A percentile compares a stretch with the other conserved stretches of the same genome.
These are phyloP conservation scores for Bretziella fagacearum DNA, from an alignment of 2,329 filamentous ascomycete species.

Conservation along the genomic window DNA sequence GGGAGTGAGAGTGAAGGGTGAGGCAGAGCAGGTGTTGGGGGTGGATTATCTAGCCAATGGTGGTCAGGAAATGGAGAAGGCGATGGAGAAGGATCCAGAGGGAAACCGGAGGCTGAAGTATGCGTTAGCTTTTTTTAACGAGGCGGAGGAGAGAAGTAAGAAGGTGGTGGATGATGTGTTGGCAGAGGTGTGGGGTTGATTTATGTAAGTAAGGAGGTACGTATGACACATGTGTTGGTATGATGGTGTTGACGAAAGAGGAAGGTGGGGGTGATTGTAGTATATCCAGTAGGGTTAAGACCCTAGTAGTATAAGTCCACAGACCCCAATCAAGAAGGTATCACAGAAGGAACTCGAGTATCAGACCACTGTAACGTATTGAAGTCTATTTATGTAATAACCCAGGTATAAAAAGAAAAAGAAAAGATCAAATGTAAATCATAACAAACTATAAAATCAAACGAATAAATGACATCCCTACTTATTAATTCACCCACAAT, in stretches of 20 bases:
- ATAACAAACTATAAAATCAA: neutral
- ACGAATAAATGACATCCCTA: neutral
- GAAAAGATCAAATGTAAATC: neutral
- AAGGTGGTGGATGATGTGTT: constrained; percentile 22
- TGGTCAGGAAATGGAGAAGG: constrained; percentile 27
- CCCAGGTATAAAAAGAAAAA: neutral
- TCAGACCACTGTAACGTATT: neutral
- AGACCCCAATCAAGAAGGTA: neutral
- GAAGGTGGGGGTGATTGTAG: neutral
- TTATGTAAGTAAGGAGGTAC: neutral
- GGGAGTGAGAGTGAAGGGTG: neutral
- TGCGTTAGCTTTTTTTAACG: constrained; percentile 26
- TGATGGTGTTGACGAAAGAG: constrained; percentile 9
- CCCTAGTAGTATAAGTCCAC: neutral
- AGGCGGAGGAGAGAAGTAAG: constrained; percentile 24
- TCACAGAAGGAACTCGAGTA: neutral
- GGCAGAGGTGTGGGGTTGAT: neutral
- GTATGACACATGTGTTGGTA: neutral
- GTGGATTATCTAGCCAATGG: constrained; percentile 29
- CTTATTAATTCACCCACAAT: no score
- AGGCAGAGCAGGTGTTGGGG: neutral
- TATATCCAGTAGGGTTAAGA: neutral
- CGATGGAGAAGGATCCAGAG: constrained; percentile 25
- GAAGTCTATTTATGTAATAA: neutral
- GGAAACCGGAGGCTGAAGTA: constrained; percentile 23